These are phyloP conservation scores for Neofusicoccum sp. DNA, from an alignment of 2,329 filamentous ascomycete genomes.

Conservation along the genomic window DNA sequence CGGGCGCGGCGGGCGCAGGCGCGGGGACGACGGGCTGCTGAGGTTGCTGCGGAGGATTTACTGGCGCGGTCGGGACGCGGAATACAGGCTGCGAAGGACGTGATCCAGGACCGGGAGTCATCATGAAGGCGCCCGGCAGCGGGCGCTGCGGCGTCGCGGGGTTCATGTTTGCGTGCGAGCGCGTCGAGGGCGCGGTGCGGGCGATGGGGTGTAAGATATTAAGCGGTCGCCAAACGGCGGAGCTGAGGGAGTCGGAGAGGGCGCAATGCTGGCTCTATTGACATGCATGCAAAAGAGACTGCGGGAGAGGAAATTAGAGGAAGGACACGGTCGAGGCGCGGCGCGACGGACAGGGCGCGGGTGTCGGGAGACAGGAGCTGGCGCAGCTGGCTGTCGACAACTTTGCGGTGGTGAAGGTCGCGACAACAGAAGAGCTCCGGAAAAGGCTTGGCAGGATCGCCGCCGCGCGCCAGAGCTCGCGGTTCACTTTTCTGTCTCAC, in stretches of 20 bases:
- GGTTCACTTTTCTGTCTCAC: not conserved
- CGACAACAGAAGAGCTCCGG: constrained; percentile 1
- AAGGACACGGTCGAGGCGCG: not conserved
- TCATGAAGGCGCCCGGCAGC: constrained; percentile 74
- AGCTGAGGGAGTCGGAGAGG: constrained; percentile 9
- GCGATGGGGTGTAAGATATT: constrained; percentile 1
- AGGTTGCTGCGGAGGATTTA: constrained; percentile 18
- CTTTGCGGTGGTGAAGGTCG: constrained; percentile 9
- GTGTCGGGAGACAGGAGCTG: constrained; percentile 2
- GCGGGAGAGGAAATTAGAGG: constrained; percentile 6
- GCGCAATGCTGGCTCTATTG: constrained; percentile 3
- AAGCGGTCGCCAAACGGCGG: constrained; percentile 13
- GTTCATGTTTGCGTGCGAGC: not conserved
- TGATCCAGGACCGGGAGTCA: constrained; percentile 61
- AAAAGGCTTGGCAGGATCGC: constrained; percentile 12
- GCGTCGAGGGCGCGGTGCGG: constrained; percentile 18
- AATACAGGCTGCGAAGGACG: constrained; percentile 19
- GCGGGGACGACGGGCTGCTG: constrained; percentile 14
- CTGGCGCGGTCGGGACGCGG: constrained; percentile 15
- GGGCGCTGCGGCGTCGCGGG: constrained; percentile 68
- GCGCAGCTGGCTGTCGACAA: not conserved
- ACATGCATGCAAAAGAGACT: constrained; percentile 14
- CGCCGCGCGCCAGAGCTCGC: not conserved
- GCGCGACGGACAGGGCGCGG: constrained; percentile 3
- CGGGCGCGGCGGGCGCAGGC: constrained; percentile 2